phyloP scores from a whole-genome alignment of 2,329 filamentous ascomycete species.

The Venturia pyrina region DNA sequence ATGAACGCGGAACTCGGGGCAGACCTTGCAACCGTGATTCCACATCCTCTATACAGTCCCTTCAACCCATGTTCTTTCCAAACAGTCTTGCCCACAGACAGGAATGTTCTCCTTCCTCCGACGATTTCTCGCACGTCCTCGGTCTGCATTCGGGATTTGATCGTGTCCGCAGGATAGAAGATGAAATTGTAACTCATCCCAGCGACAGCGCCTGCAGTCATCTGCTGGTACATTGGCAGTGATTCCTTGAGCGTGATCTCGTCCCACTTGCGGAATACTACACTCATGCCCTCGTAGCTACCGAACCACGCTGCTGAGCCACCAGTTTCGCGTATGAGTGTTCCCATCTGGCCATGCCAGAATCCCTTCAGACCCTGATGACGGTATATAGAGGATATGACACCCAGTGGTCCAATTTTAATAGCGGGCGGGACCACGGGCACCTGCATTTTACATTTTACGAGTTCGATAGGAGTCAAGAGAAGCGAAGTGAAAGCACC shows the following conservation, averaged over 20 bases:
- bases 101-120: constrained; percentile 52
- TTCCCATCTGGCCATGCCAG: constrained; percentile 92
- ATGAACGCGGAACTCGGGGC: constrained; percentile 97
- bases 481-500: constrained; percentile 84
- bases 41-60: constrained; percentile 87
- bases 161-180: constrained; percentile 94
- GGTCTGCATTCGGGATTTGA: constrained; percentile 97
- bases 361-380: constrained; percentile 78
- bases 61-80: constrained; percentile 74
- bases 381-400: constrained; percentile 71
- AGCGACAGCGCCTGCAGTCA: constrained; percentile 74
- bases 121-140: constrained; percentile 51
- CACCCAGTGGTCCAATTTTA: constrained; percentile 46
- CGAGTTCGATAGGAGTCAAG: constrained; percentile 88
- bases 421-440: constrained; percentile 34
- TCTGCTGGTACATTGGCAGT: constrained; percentile 76
- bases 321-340: constrained; percentile 85
- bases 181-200: constrained; percentile 94
- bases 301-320: constrained; percentile 94
- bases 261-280: constrained; percentile 55
- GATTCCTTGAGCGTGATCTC: constrained; percentile 35
- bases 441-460: constrained; percentile 98
- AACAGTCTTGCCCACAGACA: constrained; percentile 58
- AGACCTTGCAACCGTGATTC: constrained; percentile 78
- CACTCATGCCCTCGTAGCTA: constrained; percentile 44